Evolutionary conservation across 305 asterid species (phyloP).

Genomic region (Ajuga reptans): DNA sequence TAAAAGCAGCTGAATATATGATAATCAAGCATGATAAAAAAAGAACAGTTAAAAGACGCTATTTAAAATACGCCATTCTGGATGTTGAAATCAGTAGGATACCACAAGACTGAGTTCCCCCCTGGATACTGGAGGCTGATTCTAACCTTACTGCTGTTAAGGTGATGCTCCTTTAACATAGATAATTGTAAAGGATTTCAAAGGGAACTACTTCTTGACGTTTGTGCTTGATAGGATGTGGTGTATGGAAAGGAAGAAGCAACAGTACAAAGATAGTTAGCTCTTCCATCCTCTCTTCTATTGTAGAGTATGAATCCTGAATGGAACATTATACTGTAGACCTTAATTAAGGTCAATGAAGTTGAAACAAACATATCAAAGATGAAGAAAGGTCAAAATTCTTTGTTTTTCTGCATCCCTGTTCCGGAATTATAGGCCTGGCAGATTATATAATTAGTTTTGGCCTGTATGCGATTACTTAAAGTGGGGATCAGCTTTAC

Average conservation of each 20-base stretch:
- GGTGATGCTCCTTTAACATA: background rate
- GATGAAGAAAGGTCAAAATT: background rate
- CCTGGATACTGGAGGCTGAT: background rate
- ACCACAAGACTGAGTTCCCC: background rate
- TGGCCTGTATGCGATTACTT: background rate
- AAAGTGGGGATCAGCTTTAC: background rate
- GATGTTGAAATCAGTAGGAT: background rate
- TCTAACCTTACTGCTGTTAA: background rate
- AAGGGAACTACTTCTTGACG: background rate
- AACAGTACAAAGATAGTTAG: background rate
- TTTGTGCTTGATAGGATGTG: background rate
- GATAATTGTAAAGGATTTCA: background rate
- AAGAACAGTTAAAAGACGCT: background rate
- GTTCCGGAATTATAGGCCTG: background rate
- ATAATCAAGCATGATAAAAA: background rate
- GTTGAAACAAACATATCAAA: background rate
- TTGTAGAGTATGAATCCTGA: background rate
- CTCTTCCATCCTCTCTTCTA: background rate
- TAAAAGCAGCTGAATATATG: background rate
- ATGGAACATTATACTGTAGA: background rate
- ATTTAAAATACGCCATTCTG: background rate
- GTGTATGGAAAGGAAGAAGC: background rate
- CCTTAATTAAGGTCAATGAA: background rate
- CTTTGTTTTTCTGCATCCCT: background rate
- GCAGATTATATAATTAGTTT: background rate